Percentiles rank a stretch among this genome's conserved stretches.
Evolutionary conservation across 106 monocot genomes (phyloP).

Genomic region (Acanthochlamys bracteata): DNA sequence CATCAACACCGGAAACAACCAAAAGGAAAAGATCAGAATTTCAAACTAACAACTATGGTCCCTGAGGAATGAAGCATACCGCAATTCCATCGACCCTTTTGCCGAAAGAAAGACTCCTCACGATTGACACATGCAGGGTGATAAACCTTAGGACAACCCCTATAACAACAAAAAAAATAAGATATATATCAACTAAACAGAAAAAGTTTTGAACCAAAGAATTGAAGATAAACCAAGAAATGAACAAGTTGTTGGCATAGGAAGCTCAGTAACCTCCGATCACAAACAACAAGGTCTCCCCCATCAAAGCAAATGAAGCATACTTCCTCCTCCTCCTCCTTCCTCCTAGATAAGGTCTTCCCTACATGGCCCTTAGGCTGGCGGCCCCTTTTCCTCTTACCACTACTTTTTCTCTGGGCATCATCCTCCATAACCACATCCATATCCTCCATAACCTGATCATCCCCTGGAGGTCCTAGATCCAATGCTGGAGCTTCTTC

Average conservation of each 20-base stretch:
- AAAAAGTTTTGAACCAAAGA: not conserved
- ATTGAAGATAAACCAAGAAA: not conserved
- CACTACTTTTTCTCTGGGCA: conserved; percentile 6
- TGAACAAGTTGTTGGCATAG: not conserved
- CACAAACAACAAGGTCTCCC: conserved; percentile 81
- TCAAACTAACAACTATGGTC: too few relatives aligned
- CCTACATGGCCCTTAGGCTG: conserved; percentile 38
- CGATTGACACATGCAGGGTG: conserved; percentile 60
- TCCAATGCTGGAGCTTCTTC: not conserved
- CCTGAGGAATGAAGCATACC: conserved; percentile 21
- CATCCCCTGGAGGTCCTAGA: too few relatives aligned
- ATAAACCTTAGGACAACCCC: conserved; percentile 69
- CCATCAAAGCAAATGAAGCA: conserved; percentile 98
- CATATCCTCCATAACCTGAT: not conserved
- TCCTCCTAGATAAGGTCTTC: conserved; percentile 8
- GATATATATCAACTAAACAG: too few relatives aligned
- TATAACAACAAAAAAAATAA: conserved; percentile 10
- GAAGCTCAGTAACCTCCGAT: conserved; percentile 42
- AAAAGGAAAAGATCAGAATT: not conserved
- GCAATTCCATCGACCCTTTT: conserved; percentile 52
- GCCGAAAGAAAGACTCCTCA: conserved; percentile 61
- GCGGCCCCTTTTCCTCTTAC: conserved; percentile 66
- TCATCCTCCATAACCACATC: not conserved
- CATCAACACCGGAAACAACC: not conserved
- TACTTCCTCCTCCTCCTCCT: conserved; percentile 65